Conservation (phyloP, 495 filamentous ascomycete species). For the Pyronema omphalodes region DNA sequence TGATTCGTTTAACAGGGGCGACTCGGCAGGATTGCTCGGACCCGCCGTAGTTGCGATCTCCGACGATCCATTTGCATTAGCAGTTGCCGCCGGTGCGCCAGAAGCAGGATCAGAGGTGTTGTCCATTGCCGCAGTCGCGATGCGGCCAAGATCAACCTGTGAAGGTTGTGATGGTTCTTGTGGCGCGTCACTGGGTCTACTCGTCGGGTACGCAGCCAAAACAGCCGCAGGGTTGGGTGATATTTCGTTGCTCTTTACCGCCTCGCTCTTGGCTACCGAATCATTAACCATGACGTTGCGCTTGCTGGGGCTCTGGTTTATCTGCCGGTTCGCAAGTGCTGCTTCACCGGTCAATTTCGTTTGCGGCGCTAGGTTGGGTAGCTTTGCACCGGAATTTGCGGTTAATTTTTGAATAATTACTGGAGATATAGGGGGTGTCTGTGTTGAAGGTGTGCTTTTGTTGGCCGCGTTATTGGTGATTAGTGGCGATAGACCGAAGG, state of each 20-base stretch:
- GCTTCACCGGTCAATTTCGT: constrained; percentile 16
- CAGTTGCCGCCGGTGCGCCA: constrained; percentile 5
- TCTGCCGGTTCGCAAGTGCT: constrained; percentile 11
- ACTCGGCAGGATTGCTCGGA: constrained; percentile 11
- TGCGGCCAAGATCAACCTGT: constrained; percentile 8
- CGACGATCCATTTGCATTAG: constrained; percentile 1
- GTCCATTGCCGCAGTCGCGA: constrained; percentile 23
- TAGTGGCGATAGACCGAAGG: not conserved
- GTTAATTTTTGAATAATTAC: constrained; percentile 15
- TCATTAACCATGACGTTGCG: constrained; percentile 4
- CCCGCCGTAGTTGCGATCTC: constrained; percentile 12
- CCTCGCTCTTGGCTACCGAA: constrained; percentile 6
- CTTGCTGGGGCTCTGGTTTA: constrained; percentile 11
- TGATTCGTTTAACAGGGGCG: constrained; percentile 9
- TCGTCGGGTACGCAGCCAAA: not conserved
- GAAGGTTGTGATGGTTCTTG: not conserved
- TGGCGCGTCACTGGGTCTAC: constrained; percentile 1
- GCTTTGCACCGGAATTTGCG: constrained; percentile 10
- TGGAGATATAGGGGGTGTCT: constrained; percentile 10
- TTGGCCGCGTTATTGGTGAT: not conserved
- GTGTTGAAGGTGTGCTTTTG: not conserved
- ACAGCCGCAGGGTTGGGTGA: constrained; percentile 14
- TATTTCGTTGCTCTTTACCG: constrained; percentile 1
- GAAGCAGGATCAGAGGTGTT: constrained; percentile 10
- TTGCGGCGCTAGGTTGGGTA: constrained; percentile 14